A percentile compares a stretch with the other conserved stretches of the same genome.
Evolutionary conservation across 2,329 filamentous ascomycete genomes (phyloP).

Genomic region (Aplosporella prunicola): DNA sequence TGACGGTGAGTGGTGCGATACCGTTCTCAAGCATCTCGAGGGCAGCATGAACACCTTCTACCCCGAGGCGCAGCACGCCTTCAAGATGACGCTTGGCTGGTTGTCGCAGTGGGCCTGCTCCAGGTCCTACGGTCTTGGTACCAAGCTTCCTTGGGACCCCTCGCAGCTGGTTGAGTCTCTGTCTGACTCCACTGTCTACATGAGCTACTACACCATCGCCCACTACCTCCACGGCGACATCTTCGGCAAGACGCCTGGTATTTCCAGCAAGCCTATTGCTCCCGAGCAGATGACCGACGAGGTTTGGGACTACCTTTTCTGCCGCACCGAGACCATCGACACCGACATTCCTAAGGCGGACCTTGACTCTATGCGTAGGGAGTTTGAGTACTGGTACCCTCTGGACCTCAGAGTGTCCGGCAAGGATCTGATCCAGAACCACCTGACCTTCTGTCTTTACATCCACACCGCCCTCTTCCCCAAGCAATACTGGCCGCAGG

Average conservation of each 20-base stretch:
- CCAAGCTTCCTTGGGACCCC: conserved; percentile 88
- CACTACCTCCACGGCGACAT: conserved; percentile 70
- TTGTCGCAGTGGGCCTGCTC: conserved; percentile 93
- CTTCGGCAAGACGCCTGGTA: conserved; percentile 65
- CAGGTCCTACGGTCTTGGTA: conserved; percentile 82
- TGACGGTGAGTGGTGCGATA: conserved; percentile 65
- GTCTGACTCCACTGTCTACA: conserved; percentile 88
- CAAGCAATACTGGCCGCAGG: conserved; percentile 77
- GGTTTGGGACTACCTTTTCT: conserved; percentile 94
- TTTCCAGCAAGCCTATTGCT: conserved; percentile 50
- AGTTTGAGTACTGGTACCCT: conserved; percentile 97
- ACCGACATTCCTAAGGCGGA: conserved; percentile 65
- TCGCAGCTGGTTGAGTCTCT: conserved; percentile 87
- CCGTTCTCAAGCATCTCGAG: conserved; percentile 38
- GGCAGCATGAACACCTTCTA: conserved; percentile 72
- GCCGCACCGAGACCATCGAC: conserved; percentile 62
- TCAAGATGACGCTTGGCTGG: conserved; percentile 83
- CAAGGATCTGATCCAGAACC: conserved; percentile 66
- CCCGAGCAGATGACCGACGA: conserved; percentile 88
- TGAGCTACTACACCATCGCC: conserved; percentile 56
- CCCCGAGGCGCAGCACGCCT: conserved; percentile 45
- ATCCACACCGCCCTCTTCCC: conserved; percentile 85
- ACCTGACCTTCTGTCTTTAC: conserved; percentile 93
- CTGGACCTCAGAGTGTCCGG: conserved; percentile 80
- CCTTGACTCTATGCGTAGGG: conserved; percentile 72